A percentile compares a stretch with the other conserved stretches of the same genome.
phyloP scores from a whole-genome alignment of 2,329 filamentous ascomycete species.

The Colletotrichum abscissum region DNA sequence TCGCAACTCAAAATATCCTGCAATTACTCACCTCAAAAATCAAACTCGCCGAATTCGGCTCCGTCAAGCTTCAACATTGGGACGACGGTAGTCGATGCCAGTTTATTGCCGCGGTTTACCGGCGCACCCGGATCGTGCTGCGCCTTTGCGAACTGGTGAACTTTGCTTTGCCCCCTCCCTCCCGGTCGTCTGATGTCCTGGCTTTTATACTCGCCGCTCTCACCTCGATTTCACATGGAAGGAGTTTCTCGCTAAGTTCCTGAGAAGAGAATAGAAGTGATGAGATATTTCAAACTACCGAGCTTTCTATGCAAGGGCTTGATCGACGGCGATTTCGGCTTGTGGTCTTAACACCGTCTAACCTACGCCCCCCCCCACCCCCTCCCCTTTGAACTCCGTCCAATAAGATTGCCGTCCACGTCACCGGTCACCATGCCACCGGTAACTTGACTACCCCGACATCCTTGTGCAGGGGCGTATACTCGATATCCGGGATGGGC shows the following conservation, averaged over 20 bases:
- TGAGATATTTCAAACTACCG: neutral
- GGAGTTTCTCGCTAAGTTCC: neutral
- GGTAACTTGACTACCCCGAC: conserved; percentile 54
- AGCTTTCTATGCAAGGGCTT: neutral
- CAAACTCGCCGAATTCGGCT: conserved; percentile 5
- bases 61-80: neutral
- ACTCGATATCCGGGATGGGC: conserved; percentile 52
- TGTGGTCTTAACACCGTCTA: too few species aligned
- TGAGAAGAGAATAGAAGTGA: neutral
- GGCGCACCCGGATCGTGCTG: neutral
- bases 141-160: neutral
- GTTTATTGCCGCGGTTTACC: neutral
- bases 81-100: neutral
- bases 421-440: conserved; percentile 43
- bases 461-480: conserved; percentile 49
- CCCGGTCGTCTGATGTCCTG: neutral
- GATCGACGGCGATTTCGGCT: too few species aligned
- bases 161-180: neutral
- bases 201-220: neutral
- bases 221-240: neutral
- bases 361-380: neutral
- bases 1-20: neutral
- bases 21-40: neutral
- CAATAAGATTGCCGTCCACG: neutral
- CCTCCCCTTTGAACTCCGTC: neutral